phyloP scores from a whole-genome alignment of 1,284 basidiomycete genomes.

The Athelia sp. region DNA sequence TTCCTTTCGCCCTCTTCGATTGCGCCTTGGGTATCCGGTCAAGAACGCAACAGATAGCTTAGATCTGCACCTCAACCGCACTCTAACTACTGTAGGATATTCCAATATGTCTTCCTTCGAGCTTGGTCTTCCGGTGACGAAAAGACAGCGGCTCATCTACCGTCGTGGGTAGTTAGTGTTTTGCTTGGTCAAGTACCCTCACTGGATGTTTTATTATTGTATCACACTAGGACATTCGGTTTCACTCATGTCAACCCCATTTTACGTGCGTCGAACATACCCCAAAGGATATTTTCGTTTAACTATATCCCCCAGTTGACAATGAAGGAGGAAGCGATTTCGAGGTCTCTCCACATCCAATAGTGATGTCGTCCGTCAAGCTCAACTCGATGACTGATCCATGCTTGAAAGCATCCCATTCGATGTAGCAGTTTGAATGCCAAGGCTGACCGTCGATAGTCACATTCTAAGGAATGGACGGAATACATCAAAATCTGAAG shows the following conservation, averaged over 20 bases:
- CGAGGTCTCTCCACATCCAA: conserved; percentile 41
- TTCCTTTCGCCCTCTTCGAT: no score
- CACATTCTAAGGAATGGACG: conserved; percentile 43
- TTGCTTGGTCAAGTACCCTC: background rate
- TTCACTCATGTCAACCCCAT: no score
- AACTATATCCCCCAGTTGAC: conserved; percentile 45
- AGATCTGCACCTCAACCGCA: no score
- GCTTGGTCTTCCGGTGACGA: no score
- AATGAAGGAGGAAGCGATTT: conserved; percentile 52
- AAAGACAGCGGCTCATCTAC: no score
- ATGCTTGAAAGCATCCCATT: conserved; percentile 52
- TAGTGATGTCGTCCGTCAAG: conserved; percentile 45
- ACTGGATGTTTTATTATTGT: background rate
- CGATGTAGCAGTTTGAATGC: conserved; percentile 57
- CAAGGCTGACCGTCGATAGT: conserved; percentile 49
- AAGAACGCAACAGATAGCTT: no score
- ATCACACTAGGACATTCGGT: no score
- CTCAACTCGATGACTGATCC: conserved; percentile 46
- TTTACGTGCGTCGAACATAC: background rate
- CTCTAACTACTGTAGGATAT: no score
- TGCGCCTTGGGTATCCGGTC: no score
- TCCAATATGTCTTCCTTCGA: no score
- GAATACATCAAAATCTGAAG: background rate
- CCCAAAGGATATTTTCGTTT: background rate
- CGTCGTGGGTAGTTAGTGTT: background rate